Conservation (phyloP, 805 yeast genomes). For the Candida suzukii region DNA sequence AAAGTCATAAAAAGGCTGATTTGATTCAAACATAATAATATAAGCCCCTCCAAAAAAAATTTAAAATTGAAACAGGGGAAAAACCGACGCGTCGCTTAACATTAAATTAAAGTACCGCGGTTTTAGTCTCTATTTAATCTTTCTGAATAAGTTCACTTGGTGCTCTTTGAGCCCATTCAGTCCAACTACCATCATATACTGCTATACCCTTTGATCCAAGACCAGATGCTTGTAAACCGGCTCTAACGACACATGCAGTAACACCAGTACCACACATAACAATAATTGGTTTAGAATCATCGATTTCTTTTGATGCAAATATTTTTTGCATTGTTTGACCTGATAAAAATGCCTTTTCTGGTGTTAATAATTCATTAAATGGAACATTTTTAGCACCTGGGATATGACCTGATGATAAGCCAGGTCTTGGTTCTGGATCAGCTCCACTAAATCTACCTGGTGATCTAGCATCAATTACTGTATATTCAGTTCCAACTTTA, state of each 20-base stretch:
- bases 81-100: background rate
- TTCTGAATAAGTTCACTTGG: constrained; percentile 47
- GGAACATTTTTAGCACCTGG: constrained; percentile 79
- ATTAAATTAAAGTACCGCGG: background rate
- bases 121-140: constrained; percentile 8
- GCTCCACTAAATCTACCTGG: constrained; percentile 67
- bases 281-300: constrained; percentile 55
- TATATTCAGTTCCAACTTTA: constrained; percentile 36
- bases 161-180: constrained; percentile 80
- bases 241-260: constrained; percentile 80
- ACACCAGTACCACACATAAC: constrained; percentile 97
- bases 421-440: constrained; percentile 86
- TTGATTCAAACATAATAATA: no score
- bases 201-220: constrained; percentile 37
- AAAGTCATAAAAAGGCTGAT: no score
- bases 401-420: constrained; percentile 82
- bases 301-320: constrained; percentile 35
- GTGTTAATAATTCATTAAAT: constrained; percentile 52
- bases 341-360: constrained; percentile 40
- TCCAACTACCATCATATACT: constrained; percentile 86
- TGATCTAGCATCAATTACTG: constrained; percentile 79
- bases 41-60: no score
- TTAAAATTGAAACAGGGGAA: no score
- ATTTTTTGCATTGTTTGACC: constrained; percentile 37
- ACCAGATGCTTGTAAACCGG: constrained; percentile 59